phyloP scores from a whole-genome alignment of 257 asterid species.

The Solanum dulcamara region DNA sequence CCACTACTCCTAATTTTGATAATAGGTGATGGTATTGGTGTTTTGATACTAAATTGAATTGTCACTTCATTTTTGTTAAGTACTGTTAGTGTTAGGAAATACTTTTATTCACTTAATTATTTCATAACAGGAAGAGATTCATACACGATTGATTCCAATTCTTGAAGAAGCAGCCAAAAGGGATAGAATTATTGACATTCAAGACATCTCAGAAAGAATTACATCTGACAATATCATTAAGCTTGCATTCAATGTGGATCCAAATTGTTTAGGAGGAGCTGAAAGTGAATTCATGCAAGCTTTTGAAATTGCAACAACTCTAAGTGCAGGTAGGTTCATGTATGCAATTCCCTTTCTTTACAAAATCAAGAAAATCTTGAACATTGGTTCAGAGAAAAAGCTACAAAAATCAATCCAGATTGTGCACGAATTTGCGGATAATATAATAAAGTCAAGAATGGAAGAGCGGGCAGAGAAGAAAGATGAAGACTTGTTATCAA shows the following conservation, averaged over 20 bases:
- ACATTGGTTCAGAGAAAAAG: slow-evolving; percentile 55
- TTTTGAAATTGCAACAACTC: slow-evolving; percentile 65
- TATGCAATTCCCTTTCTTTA: slow-evolving; percentile 35
- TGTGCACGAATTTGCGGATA: slow-evolving; percentile 63
- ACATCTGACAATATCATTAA: slow-evolving; percentile 77
- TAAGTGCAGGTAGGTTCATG: slow-evolving; percentile 71
- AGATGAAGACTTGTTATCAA: slow-evolving; percentile 61
- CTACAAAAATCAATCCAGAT: slow-evolving; percentile 35
- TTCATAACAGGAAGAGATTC: slow-evolving; percentile 21
- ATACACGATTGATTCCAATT: slow-evolving; percentile 42
- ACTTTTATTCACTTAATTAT: not conserved
- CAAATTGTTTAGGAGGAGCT: slow-evolving; percentile 65
- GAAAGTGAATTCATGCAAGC: slow-evolving; percentile 75
- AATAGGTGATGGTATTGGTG: not conserved
- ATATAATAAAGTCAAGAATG: slow-evolving; percentile 46
- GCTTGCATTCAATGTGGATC: slow-evolving; percentile 66
- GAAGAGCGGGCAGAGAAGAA: slow-evolving; percentile 23
- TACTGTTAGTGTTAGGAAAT: not conserved
- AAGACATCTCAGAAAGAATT: slow-evolving; percentile 63
- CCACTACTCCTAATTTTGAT: too few relatives aligned
- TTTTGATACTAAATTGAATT: not conserved
- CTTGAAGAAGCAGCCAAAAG: slow-evolving; percentile 22
- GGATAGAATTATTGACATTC: slow-evolving; percentile 36
- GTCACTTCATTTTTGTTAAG: not conserved
- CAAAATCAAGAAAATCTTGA: slow-evolving; percentile 34